Evolutionary conservation across 768 basidiomycete species (phyloP), one percentile per base, ranked within the genome.

Genomic region (Tricholoma terreum): DNA sequence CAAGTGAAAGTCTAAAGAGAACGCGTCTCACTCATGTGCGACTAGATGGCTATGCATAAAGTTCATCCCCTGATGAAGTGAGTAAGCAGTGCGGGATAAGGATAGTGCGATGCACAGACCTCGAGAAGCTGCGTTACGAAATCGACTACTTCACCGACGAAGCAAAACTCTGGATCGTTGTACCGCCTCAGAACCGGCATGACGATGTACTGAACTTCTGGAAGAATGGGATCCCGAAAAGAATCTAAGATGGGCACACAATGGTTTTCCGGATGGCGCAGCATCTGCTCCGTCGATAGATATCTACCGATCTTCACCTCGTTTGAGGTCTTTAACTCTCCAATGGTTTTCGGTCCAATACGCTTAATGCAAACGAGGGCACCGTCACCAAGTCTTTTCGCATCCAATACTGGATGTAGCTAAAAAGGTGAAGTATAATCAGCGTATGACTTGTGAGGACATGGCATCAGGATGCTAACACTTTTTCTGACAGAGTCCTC

Each of bases 131-230:
- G 73, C 5, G 65, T 67, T n/a, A 74, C 67, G 50, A 72, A 71
- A 61, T 72, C 70, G 4, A 71, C 65, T 4, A 70, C 67, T 50
- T 72, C 73, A 10, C 58, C 61, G 3, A 65, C 63, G 15, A 61
- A 57, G 6, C 54, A 50, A 48, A 69, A 75, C 21, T 70, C 67
- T 3, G 72, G 73, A 55, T 74, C 70, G 50, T 74, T 69, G 53
- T 72, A 75, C 12, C 64, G 64, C 48, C 73, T 67, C 14, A 79
- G 66, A 1, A 75, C 52, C 0, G 77, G 78, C 71, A 75, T 77
- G 1, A 72, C 65, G 1, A 75, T 49, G 2, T 70, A 65, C 7
- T 34, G 30, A 0, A 61, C 56, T 12, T 67, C 45, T 3, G 56
- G 52, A 0, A 55, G 53, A 7, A 53, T 50, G 6, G 63, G 62